Base-by-base conservation (phyloP, 768 basidiomycete genomes). In the Tricholoma terreum region DNA sequence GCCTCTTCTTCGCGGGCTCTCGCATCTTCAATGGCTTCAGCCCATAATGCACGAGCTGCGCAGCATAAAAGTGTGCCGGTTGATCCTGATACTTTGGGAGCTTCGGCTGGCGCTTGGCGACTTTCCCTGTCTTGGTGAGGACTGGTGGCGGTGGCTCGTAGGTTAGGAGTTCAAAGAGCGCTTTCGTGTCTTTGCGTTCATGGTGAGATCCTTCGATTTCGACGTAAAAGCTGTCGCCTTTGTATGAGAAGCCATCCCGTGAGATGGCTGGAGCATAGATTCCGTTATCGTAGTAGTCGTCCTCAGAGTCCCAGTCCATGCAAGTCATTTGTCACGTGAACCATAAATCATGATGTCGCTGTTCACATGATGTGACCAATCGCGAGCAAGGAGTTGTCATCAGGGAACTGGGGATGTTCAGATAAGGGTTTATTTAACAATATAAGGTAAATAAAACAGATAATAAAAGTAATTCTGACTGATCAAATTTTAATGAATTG, bases 11-110 rank as follows among this genome's bases (percentile, higher is more conserved):
- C 27, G 69, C 68, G 1, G 63, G 45, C 4, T 62, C 63, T 48
- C 61, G 63, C 12, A 63, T 65, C 60, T 68, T 70, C n/a, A 58
- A 59, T 27, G 58, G 57, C 54, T 65, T 64, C 12, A 71, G 56
- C 6, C 69, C 70, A 51, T 73, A 68, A 50, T 70, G 69, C 12
- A 66, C 12, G 14, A 69, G 60, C 49, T 73, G 70, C 8, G 65
- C 66, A 38, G 55, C 21, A 50, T 71, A 71, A 46, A 69, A 71
- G 30, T 67, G 62, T 4, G 48, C 59, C 8, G 63, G 59, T 10
- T 43, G 57, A 48, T 70, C 69, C 48, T 63, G 60, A 56, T 65
- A 64, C 1, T 63, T 57, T 5, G 58, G 50, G 42, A 43, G 42
- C 19, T 43, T 43, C 6, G 67, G 69, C 38, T 69, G 68, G 2